A percentile compares a stretch with the other conserved stretches of the same genome.
phyloP scores from a whole-genome alignment of 768 basidiomycete species.

The Gymnopilus dilepis region DNA sequence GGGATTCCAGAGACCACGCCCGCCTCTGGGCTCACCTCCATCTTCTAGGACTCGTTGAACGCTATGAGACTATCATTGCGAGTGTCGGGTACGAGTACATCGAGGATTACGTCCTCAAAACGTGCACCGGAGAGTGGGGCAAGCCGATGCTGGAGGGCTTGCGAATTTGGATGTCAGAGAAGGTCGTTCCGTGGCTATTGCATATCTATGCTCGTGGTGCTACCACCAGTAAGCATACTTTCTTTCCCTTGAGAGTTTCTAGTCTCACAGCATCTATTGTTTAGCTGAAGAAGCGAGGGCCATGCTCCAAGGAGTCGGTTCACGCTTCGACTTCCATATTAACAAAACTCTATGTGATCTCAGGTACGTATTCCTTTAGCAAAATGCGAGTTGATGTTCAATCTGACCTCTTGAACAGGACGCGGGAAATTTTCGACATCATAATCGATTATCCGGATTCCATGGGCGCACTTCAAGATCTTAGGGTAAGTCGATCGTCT shows the following conservation, averaged over 20 bases:
- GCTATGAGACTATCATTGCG: conserved; percentile 83
- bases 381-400: background rate
- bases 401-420: conserved; percentile 41
- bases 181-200: conserved; percentile 86
- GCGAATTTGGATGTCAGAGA: conserved; percentile 78
- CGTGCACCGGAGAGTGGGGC: conserved; percentile 74
- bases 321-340: conserved; percentile 90
- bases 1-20: conserved; percentile 19
- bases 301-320: conserved; percentile 78
- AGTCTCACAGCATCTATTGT: conserved; percentile 5
- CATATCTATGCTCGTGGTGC: conserved; percentile 77
- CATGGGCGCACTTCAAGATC: conserved; percentile 80
- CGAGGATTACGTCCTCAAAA: conserved; percentile 69
- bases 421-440: conserved; percentile 91
- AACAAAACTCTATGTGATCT: conserved; percentile 90
- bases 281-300: conserved; percentile 72
- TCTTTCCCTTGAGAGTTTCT: conserved; percentile 2
- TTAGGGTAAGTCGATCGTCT: conserved; percentile 58
- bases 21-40: conserved; percentile 54
- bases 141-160: conserved; percentile 64
- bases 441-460: conserved; percentile 95
- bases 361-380: conserved; percentile 52
- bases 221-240: conserved; percentile 37
- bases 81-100: conserved; percentile 88
- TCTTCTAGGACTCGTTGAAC: conserved; percentile 74